These are phyloP conservation scores for Schizopora paradoxa DNA, from an alignment of 1,284 basidiomycete species.

Conservation along the genomic window DNA sequence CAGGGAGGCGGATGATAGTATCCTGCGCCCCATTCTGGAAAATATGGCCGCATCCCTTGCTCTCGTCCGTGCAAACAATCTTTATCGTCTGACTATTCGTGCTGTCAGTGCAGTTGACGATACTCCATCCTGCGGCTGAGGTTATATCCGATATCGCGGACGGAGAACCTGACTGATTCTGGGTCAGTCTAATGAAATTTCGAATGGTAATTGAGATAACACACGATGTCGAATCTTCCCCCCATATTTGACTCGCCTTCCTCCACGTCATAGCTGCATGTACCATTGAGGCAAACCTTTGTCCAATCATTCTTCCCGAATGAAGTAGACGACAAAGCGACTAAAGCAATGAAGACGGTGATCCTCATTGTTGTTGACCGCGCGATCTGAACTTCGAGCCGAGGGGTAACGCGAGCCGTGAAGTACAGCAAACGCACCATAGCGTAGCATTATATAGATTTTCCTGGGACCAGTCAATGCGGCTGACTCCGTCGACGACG, in stretches of 20 bases:
- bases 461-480: too few relatives aligned
- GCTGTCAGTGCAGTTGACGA: slow-evolving; percentile 38
- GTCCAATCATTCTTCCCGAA: slow-evolving; percentile 46
- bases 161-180: slow-evolving; percentile 36
- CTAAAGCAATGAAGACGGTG: too few relatives aligned
- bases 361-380: too few relatives aligned
- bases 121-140: slow-evolving; percentile 46
- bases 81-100: slow-evolving; percentile 39
- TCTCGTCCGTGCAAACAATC: slow-evolving; percentile 41
- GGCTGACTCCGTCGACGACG: too few relatives aligned
- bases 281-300: slow-evolving; percentile 35
- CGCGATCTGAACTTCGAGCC: too few relatives aligned
- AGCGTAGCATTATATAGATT: too few relatives aligned
- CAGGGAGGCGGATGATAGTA: slow-evolving; percentile 46
- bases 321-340: too few relatives aligned
- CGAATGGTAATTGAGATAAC: slow-evolving; percentile 18
- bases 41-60: slow-evolving; percentile 40
- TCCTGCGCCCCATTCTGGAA: slow-evolving; percentile 39
- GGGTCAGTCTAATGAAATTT: not conserved
- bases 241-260: slow-evolving; percentile 24
- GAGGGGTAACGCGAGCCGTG: too few relatives aligned
- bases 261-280: slow-evolving; percentile 34
- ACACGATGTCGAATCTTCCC: slow-evolving; percentile 35
- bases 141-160: slow-evolving; percentile 48
- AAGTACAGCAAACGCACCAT: too few relatives aligned